Base-by-base conservation (phyloP, 164 flowering plant genomes). In the Dillenia suffruticosa region DNA sequence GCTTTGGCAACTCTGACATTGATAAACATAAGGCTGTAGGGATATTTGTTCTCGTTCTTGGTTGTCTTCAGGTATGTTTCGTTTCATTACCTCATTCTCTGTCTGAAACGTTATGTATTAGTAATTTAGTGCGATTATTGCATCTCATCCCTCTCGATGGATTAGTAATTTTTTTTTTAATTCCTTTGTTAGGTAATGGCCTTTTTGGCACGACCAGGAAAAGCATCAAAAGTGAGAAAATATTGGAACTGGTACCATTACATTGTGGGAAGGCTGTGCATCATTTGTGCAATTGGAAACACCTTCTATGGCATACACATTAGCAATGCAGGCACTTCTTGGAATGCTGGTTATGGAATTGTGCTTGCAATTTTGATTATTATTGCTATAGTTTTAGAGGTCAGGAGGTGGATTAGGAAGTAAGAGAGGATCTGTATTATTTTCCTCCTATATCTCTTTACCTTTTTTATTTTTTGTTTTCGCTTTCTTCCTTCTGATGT, bases 171-270 rank as follows among this genome's bases (percentile, higher is more conserved):
- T 24, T 24, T 24, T 26, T 26, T 26, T 26, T 26, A 26, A 26
- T 51, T 15, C 9, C 11, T 43, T 44, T 61, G 60, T 56, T 19
- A 85, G 87, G 78, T 78, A 49, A 63, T 77, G 54, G 89, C 96
- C 1, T 49, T 86, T 57, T 63, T 84, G 67, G 71, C 63, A 49
- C 64, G 91, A 53, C 91, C 91, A 2, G 57, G 74, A 40, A 81
- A 77, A 75, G 64, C 32, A 6, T 70, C 92, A 0, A 88, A 88
- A 58, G 63, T 58, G 46, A 63, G 96, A 40, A 81, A 74, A 56
- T 89, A 81, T 57, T 89, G 92, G 96, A 86, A 82, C 59, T 84
- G 90, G 89, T 86, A 84, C 67, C 96, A 89, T 58, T 48, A 72
- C 49, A 51, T 15, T 32, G 67, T 80, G 12, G 92, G 96, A 55